These are phyloP conservation scores for Russula lepida DNA, from an alignment of 768 basidiomycete species.

Conservation along the genomic window DNA sequence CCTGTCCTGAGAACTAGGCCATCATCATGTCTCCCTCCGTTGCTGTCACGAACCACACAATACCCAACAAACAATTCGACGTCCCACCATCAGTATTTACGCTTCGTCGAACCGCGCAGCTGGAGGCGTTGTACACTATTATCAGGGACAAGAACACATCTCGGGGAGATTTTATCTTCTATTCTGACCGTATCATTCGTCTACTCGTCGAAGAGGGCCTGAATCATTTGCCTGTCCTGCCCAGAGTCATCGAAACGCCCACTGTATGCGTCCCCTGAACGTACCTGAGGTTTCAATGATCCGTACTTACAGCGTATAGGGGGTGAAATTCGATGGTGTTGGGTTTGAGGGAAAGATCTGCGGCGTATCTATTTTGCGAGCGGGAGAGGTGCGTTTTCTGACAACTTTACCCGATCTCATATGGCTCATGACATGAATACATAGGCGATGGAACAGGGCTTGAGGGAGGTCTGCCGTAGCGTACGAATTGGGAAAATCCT, in stretches of 20 bases:
- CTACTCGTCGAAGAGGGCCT: conserved; percentile 77
- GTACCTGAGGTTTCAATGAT: not conserved
- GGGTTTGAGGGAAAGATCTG: conserved; percentile 96
- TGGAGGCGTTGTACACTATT: conserved; percentile 93
- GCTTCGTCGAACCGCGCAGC: conserved; percentile 82
- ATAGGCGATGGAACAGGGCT: conserved; percentile 95
- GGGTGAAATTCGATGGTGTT: conserved; percentile 79
- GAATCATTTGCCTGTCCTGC: conserved; percentile 77
- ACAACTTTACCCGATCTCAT: not conserved
- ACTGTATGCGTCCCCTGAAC: conserved; percentile 40
- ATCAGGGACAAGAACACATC: conserved; percentile 83
- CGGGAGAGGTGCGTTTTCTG: conserved; percentile 62
- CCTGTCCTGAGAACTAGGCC: not conserved
- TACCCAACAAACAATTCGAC: not conserved
- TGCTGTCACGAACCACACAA: not conserved
- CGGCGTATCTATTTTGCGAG: conserved; percentile 89
- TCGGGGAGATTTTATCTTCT: conserved; percentile 94
- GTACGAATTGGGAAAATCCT: conserved; percentile 96
- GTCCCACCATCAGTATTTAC: conserved; percentile 81
- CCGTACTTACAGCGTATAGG: conserved; percentile 34
- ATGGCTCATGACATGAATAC: not conserved
- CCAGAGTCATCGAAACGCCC: conserved; percentile 71
- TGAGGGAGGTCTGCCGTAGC: conserved; percentile 90
- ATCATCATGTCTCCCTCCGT: conserved; percentile 8
- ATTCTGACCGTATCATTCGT: conserved; percentile 86